These are phyloP conservation scores for Bacidia gigantensis DNA, from an alignment of 495 filamentous ascomycete genomes.

Conservation along the genomic window DNA sequence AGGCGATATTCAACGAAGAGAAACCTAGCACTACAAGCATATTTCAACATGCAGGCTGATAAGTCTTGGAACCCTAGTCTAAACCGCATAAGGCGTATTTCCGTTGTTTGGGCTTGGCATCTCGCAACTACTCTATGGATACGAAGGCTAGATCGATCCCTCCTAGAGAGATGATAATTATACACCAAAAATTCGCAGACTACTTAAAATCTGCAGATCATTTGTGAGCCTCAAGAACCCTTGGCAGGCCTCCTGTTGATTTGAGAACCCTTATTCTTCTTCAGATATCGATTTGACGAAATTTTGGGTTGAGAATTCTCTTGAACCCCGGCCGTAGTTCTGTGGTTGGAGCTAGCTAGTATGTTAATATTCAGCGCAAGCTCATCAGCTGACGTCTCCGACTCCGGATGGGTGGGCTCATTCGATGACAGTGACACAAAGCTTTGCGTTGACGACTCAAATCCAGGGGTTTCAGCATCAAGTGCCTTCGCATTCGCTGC, in stretches of 20 bases:
- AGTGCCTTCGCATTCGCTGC: slow-evolving; percentile 5
- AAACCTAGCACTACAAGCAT: too few species aligned
- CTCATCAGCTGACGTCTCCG: slow-evolving; percentile 5
- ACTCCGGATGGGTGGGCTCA: neutral
- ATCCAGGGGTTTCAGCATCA: neutral
- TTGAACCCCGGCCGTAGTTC: neutral
- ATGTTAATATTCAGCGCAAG: slow-evolving; percentile 2
- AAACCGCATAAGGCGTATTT: too few species aligned
- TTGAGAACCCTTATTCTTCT: neutral
- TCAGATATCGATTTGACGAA: neutral
- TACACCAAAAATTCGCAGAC: too few species aligned
- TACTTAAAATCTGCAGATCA: too few species aligned
- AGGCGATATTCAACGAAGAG: too few species aligned
- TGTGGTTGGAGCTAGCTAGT: neutral
- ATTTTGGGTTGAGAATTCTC: neutral
- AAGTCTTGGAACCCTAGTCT: too few species aligned
- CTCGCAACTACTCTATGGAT: too few species aligned
- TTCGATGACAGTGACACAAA: slow-evolving; percentile 1
- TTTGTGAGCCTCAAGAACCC: too few species aligned
- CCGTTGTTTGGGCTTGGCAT: too few species aligned
- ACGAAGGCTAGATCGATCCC: too few species aligned
- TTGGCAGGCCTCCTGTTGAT: neutral
- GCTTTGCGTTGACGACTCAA: slow-evolving; percentile 1
- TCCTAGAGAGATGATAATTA: too few species aligned
- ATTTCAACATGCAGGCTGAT: too few species aligned